phyloP scores from a whole-genome alignment of 2,329 filamentous ascomycete species.

The Plectosphaerella plurivora region DNA sequence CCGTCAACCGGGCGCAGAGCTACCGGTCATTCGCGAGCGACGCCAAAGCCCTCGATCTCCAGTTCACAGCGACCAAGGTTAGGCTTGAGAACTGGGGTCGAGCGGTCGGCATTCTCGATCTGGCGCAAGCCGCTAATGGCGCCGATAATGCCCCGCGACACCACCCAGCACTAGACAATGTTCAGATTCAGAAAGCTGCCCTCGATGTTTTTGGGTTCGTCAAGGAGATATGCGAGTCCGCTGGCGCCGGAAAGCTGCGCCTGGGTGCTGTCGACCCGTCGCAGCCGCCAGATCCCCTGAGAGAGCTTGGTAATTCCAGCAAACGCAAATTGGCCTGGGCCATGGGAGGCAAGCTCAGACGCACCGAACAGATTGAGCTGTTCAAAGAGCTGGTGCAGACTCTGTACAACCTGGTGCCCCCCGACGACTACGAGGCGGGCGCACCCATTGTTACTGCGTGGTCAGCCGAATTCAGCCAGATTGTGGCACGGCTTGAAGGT shows the following conservation, averaged over 20 bases:
- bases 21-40: constrained; percentile 13
- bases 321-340: constrained; percentile 8
- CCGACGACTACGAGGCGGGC: background rate
- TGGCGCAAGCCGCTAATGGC: background rate
- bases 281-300: background rate
- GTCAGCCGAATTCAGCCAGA: background rate
- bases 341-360: constrained; percentile 7
- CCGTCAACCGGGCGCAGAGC: constrained; percentile 6
- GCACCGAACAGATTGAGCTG: constrained; percentile 4
- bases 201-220: constrained; percentile 5
- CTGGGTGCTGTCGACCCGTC: background rate
- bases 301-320: constrained; percentile 1
- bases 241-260: background rate
- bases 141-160: background rate
- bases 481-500: constrained; percentile 1
- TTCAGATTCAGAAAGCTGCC: background rate
- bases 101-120: constrained; percentile 10
- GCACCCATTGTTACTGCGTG: background rate
- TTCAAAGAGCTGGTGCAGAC: constrained; percentile 6
- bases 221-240: background rate
- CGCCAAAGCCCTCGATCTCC: constrained; percentile 3
- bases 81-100: constrained; percentile 17
- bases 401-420: constrained; percentile 8
- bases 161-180: constrained; percentile 9
- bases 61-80: constrained; percentile 9